Evolutionary conservation across 1,284 basidiomycete genomes (phyloP), one percentile per base, ranked within the genome.

Genomic region (Microbotryum silenes-acaulis): DNA sequence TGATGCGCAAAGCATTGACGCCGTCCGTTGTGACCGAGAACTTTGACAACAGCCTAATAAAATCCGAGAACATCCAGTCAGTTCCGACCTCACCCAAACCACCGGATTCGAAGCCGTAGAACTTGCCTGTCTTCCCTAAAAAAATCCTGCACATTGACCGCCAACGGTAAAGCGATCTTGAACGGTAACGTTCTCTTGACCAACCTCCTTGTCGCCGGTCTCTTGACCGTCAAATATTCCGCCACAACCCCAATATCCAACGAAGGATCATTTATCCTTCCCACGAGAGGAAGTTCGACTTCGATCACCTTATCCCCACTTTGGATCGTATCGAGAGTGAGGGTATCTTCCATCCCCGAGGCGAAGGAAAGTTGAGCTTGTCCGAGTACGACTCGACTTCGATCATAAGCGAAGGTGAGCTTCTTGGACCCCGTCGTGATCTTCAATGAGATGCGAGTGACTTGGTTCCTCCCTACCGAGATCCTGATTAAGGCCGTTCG

Each of bases 71-170:
- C 9, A 16, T 37, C 37, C 37, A 37, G 14, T 37, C 14, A 37
- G 37, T 37, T 16, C 9, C 37, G 3, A 37, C 14, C 14, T 16
- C 37, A 27, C 27, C 27, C 27, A 1, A 27, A 27, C 54, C 16
- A 53, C 56, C 10, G 60, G 61, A 10, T 60, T 57, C 20, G 68
- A 56, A 20, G 51, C 37, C 37, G 12, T 16, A 0, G 9, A 20
- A n/a, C 73, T 47, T 54, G 85, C 85, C 79, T 81, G 64, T 81
- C 78, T 31, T 83, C 84, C 20, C 89, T 83, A 77, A 91, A 90
- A 74, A 87, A 89, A 73, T 91, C 89, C 73, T 91, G 85, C 2
- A 91, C 88, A 63, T 88, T 90, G 56, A 90, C 85, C 14, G 85
- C 81, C 52, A 91, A 78, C 3, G 89, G 88, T n/a, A 91, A 77